These are phyloP conservation scores for Solanum appendiculatum DNA, from an alignment of 257 asterid genomes.

Conservation along the genomic window DNA sequence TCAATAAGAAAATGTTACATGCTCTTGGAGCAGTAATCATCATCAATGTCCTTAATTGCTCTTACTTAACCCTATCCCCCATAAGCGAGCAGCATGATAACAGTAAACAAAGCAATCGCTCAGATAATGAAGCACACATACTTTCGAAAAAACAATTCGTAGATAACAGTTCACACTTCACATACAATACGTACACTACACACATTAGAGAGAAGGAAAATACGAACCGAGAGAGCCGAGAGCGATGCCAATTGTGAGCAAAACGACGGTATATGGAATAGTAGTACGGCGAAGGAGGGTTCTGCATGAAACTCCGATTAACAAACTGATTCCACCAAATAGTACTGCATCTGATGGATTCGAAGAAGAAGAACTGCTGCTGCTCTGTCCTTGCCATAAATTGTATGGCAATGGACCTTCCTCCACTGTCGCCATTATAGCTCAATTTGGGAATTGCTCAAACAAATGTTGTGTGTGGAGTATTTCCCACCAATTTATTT, in stretches of 20 bases:
- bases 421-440: not conserved
- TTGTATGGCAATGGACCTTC: not conserved
- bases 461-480: not conserved
- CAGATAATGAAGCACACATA: not conserved
- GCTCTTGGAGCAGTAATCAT: not conserved
- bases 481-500: not conserved
- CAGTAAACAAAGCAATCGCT: not conserved
- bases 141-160: not conserved
- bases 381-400: not conserved
- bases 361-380: not conserved
- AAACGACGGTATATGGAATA: not conserved
- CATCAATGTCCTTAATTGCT: not conserved
- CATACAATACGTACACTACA: not conserved
- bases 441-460: not conserved
- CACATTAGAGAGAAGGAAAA: not conserved
- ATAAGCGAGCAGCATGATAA: not conserved
- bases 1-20: not conserved
- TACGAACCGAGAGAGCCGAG: not conserved
- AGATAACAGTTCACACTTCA: not conserved
- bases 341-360: constrained; percentile 1
- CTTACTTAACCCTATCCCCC: not conserved
- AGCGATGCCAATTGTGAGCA: not conserved
- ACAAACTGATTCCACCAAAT: not conserved
- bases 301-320: constrained; percentile 2
- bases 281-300: not conserved